phyloP scores from a whole-genome alignment of 768 basidiomycete species.

The Nidularia sp. region DNA sequence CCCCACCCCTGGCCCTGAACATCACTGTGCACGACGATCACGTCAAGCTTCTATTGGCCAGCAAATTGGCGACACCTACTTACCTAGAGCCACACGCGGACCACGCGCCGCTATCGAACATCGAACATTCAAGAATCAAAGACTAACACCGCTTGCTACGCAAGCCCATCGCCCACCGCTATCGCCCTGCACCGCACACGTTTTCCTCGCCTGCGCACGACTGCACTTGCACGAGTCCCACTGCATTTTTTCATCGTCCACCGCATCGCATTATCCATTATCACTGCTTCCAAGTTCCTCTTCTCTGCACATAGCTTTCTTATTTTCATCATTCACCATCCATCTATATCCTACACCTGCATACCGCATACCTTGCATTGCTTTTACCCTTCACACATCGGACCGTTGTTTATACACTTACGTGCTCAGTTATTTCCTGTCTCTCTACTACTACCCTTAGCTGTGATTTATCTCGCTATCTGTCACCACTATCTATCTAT shows the following conservation, averaged over 20 bases:
- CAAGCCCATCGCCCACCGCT: neutral
- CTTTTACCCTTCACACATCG: no score
- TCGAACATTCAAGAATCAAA: neutral
- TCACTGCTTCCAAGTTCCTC: neutral
- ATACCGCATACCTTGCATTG: neutral
- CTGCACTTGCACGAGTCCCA: neutral
- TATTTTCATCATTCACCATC: neutral
- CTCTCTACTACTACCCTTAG: neutral
- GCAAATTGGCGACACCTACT: no score
- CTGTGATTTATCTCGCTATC: no score
- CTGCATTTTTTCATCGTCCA: neutral
- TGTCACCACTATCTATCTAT: no score
- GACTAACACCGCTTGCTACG: neutral
- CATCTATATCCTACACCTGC: constrained; percentile 3
- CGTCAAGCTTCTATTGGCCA: no score
- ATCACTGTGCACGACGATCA: neutral
- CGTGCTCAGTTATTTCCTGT: constrained; percentile 14
- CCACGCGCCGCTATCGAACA: neutral
- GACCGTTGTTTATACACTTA: constrained; percentile 4
- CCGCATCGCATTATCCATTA: neutral
- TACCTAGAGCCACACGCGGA: neutral
- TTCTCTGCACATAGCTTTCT: neutral
- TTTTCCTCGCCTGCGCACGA: neutral
- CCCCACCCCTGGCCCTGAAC: neutral
- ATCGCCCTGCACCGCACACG: neutral